Evolutionary conservation across 306 rosid genomes (phyloP).

Genomic region (Vachellia pachyceras): DNA sequence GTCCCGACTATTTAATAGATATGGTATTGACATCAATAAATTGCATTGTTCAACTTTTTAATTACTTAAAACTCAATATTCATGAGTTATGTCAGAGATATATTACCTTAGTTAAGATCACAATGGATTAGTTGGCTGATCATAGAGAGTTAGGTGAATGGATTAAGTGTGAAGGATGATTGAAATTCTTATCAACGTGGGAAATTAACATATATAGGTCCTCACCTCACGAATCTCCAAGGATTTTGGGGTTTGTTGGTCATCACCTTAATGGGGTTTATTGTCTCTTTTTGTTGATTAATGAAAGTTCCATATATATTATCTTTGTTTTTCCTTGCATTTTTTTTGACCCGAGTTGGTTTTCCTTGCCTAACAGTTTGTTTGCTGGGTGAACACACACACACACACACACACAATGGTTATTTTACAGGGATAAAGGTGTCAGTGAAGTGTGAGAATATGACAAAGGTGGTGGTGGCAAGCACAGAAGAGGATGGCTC

Average conservation of each 20-base stretch:
- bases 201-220: too few relatives aligned
- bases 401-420: neutral
- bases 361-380: neutral
- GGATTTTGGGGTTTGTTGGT: too few relatives aligned
- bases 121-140: neutral
- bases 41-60: too few relatives aligned
- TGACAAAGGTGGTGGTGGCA: slow-evolving; percentile 53
- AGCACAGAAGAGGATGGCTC: slow-evolving; percentile 66
- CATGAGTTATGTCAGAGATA: neutral
- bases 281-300: neutral
- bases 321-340: neutral
- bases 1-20: neutral
- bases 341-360: too few relatives aligned
- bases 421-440: slow-evolving; percentile 59
- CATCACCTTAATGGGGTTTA: too few relatives aligned
- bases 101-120: too few relatives aligned
- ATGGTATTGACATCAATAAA: too few relatives aligned
- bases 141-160: neutral
- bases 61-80: too few relatives aligned
- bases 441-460: slow-evolving; percentile 67
- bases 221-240: too few relatives aligned
- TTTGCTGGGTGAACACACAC: neutral
- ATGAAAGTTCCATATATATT: neutral
- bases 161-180: neutral
- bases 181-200: neutral